These are phyloP conservation scores for Aspergillus carbonarius DNA, from an alignment of 2,329 filamentous ascomycete genomes.

Conservation along the genomic window DNA sequence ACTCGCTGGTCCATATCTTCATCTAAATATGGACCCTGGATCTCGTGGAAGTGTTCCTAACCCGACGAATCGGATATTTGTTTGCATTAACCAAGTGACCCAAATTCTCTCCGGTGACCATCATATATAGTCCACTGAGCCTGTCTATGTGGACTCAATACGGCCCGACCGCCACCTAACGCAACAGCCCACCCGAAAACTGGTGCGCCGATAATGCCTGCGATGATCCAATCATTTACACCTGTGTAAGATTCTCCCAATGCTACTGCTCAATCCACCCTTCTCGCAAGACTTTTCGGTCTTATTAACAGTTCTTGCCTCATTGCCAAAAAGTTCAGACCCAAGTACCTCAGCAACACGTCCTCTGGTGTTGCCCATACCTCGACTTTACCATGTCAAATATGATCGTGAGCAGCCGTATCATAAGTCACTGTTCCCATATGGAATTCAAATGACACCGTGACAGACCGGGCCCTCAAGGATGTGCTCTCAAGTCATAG, in stretches of 20 bases:
- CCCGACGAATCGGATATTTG: too few relatives aligned
- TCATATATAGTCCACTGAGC: too few relatives aligned
- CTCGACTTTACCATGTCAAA: conserved; percentile 48
- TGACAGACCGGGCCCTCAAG: not conserved
- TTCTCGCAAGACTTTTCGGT: conserved; percentile 41
- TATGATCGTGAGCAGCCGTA: conserved; percentile 40
- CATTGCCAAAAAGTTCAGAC: too few relatives aligned
- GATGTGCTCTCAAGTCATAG: not conserved
- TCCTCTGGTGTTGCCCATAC: conserved; percentile 42
- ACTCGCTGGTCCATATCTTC: too few relatives aligned
- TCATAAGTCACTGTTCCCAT: conserved; percentile 21
- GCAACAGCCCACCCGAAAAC: too few relatives aligned
- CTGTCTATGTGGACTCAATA: too few relatives aligned
- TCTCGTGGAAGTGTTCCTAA: too few relatives aligned
- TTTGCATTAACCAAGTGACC: too few relatives aligned
- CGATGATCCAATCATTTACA: conserved; percentile 22
- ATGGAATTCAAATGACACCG: conserved; percentile 8
- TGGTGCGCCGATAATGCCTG: conserved; percentile 28
- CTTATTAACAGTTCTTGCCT: too few relatives aligned
- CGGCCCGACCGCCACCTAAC: too few relatives aligned
- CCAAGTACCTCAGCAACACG: conserved; percentile 44
- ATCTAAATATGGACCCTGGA: too few relatives aligned
- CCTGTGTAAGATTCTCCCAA: conserved; percentile 39
- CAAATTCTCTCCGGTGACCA: too few relatives aligned
- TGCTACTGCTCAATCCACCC: conserved; percentile 31